These are phyloP conservation scores for Blastomyces silverae DNA, from an alignment of 2,329 filamentous ascomycete species.

Conservation along the genomic window DNA sequence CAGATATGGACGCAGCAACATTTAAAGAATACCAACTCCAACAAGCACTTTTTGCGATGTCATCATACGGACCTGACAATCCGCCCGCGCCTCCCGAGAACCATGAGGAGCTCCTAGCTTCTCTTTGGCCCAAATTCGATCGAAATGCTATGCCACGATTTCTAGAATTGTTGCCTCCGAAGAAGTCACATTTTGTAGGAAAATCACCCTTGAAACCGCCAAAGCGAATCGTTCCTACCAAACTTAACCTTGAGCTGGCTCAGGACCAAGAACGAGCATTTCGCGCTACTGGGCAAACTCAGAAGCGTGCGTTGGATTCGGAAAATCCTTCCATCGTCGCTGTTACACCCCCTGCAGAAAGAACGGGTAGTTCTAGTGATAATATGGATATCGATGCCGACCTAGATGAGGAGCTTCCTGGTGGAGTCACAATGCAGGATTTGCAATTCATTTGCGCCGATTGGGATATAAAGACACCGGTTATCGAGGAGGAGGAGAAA, in stretches of 20 bases:
- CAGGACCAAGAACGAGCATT: slow-evolving; percentile 83
- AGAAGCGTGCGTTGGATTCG: slow-evolving; percentile 45
- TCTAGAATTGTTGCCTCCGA: slow-evolving; percentile 73
- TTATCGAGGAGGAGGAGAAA: slow-evolving; percentile 31
- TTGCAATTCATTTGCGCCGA: slow-evolving; percentile 80
- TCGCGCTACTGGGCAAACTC: slow-evolving; percentile 59
- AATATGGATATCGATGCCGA: slow-evolving; percentile 47
- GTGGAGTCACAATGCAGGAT: slow-evolving; percentile 70
- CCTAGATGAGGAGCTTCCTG: slow-evolving; percentile 53
- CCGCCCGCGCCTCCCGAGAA: slow-evolving; percentile 64
- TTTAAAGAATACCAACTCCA: slow-evolving; percentile 43
- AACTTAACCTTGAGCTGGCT: slow-evolving; percentile 79
- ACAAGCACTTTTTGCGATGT: slow-evolving; percentile 43
- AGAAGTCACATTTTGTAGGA: slow-evolving; percentile 68
- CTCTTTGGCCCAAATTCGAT: slow-evolving; percentile 75
- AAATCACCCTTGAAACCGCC: slow-evolving; percentile 74
- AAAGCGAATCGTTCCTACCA: slow-evolving; percentile 75
- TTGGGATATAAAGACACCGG: slow-evolving; percentile 62
- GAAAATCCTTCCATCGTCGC: slow-evolving; percentile 53
- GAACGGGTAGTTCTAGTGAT: slow-evolving; percentile 45
- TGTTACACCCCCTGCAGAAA: slow-evolving; percentile 41
- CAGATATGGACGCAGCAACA: slow-evolving; percentile 39
- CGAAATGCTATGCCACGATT: slow-evolving; percentile 69
- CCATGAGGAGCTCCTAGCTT: slow-evolving; percentile 66
- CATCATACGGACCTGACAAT: slow-evolving; percentile 49